Conservation (phyloP, 345 rosid genomes). For the Theobroma cacao region DNA sequence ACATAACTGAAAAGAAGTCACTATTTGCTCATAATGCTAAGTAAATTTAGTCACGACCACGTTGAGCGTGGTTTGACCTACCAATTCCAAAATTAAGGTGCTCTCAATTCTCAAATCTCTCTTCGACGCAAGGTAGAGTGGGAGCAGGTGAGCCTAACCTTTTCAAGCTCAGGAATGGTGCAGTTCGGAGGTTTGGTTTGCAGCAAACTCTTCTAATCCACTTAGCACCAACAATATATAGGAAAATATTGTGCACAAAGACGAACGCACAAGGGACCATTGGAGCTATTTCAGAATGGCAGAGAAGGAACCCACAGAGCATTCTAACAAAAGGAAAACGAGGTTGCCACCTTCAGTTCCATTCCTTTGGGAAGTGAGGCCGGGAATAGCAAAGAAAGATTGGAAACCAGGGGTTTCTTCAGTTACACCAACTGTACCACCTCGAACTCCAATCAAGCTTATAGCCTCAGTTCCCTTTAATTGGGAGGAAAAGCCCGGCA, state of each 20-base stretch:
- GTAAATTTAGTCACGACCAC: not conserved
- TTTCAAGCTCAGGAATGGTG: constrained; percentile 1
- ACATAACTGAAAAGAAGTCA: not conserved
- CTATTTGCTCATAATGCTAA: not conserved
- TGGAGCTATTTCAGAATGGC: constrained; percentile 27
- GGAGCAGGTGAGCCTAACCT: constrained; percentile 28
- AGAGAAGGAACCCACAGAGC: constrained; percentile 16
- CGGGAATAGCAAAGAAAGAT: constrained; percentile 70
- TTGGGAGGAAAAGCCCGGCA: constrained; percentile 86
- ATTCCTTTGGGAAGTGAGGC: constrained; percentile 80
- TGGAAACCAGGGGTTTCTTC: constrained; percentile 55
- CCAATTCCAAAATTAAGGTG: not conserved
- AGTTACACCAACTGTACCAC: constrained; percentile 26
- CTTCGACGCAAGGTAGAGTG: not conserved
- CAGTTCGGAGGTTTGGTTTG: constrained; percentile 5
- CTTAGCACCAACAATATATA: constrained; percentile 4
- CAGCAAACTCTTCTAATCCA: constrained; percentile 16
- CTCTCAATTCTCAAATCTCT: not conserved
- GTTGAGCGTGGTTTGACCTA: not conserved
- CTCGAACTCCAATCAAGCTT: constrained; percentile 51
- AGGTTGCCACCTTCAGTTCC: constrained; percentile 77
- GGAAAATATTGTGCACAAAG: not conserved
- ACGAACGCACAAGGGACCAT: not conserved
- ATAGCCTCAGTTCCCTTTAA: constrained; percentile 61
- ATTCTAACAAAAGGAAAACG: constrained; percentile 35